Base-by-base conservation (phyloP, 73 alveolate species). In the Tetrahymena malaccensis region DNA sequence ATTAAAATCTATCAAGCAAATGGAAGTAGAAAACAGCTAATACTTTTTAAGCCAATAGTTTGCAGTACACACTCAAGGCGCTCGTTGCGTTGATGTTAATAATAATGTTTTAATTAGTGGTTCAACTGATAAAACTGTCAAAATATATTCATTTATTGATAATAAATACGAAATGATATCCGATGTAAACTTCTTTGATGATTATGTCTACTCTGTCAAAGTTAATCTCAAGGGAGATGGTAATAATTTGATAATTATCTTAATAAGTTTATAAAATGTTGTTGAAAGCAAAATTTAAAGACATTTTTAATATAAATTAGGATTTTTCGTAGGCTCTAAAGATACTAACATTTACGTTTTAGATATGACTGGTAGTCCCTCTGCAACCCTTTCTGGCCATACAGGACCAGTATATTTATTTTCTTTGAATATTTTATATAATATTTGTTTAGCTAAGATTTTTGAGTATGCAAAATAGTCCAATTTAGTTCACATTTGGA, bases 351-450 rank as follows among this genome's bases (percentile, higher is more conserved):
- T 99, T 25, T 98, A 98, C 85, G 95, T 96, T 33, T 94, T 98
- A 96, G 99, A 98, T 96, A 94, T 96, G 16, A 96, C 94, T 94
- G 99, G 99, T 37, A 97, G 98, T 93, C 99, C 99, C n/a, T 93
- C 97, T 43, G 96, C 97, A 84, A 96, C 96, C 93, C 98, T 96
- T 94, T 98, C 96, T 44, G 99, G 99, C 15, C 99, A 99, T 94
- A 97, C 97, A 17, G 98, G 97, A 40, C 97, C 98, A 31, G 99
- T 99, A 94, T 96, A 98, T 95, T 96, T 98, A 35, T 94, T 43
- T 16, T 43, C n/a, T 17, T 38, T 93, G n/a, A 85, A 85, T 85
- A 25, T 85, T 10, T 40, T 83, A 22, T 34, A 94, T 94, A 58
- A 40, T n/a, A n/a, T n/a, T 85, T 0, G 84, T 34, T n/a, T 0